These are phyloP conservation scores for Lupinus albus DNA, from an alignment of 306 rosid genomes.

Conservation along the genomic window DNA sequence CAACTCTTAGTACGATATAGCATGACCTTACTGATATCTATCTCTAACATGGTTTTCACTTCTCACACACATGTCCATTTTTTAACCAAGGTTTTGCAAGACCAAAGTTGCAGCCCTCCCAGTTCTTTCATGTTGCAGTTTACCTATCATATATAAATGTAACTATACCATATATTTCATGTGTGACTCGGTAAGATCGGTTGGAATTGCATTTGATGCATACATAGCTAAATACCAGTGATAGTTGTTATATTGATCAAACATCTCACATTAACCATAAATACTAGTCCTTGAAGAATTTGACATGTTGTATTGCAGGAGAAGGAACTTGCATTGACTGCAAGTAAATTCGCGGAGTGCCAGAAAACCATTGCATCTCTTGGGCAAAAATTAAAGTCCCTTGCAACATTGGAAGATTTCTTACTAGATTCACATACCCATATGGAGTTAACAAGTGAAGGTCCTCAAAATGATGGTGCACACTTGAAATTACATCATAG, in stretches of 20 bases:
- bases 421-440: conserved; percentile 55
- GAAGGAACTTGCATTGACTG: conserved; percentile 69
- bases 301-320: conserved; percentile 57
- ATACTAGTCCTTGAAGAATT: background rate
- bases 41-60: conserved; percentile 1
- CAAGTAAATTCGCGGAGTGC: conserved; percentile 69
- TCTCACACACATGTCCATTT: background rate
- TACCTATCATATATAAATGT: no score
- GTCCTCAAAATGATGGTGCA: conserved; percentile 38
- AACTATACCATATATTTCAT: background rate
- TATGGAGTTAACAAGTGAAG: conserved; percentile 34
- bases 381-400: conserved; percentile 64
- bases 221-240: background rate
- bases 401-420: conserved; percentile 72
- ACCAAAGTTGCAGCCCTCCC: background rate
- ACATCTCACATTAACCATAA: background rate
- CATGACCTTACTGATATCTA: background rate
- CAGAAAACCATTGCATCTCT: conserved; percentile 84
- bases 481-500: conserved; percentile 33
- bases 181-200: background rate
- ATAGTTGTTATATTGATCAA: background rate
- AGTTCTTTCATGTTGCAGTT: background rate
- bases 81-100: conserved; percentile 18
- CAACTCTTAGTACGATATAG: background rate
- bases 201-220: conserved; percentile 27